Percentiles rank a stretch among this genome's conserved stretches.
phyloP scores from a whole-genome alignment of 2,329 filamentous ascomycete genomes.

The Alternaria dauci region DNA sequence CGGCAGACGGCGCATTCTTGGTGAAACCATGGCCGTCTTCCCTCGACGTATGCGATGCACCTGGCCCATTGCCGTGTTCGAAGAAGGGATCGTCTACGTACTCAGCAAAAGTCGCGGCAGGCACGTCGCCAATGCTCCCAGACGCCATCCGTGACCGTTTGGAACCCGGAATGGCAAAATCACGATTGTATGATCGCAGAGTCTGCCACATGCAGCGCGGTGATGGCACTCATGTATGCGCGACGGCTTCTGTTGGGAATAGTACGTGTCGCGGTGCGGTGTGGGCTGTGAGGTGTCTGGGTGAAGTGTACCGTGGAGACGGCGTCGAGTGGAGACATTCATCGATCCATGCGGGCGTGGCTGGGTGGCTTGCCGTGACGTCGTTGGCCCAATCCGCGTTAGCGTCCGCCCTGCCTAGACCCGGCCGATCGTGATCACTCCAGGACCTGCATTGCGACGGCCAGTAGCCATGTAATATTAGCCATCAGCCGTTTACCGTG shows the following conservation, averaged over 20 bases:
- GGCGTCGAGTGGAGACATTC: constrained; percentile 2
- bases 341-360: not conserved
- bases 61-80: constrained; percentile 15
- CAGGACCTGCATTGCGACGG: not conserved
- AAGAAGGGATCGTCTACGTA: constrained; percentile 53
- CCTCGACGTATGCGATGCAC: constrained; percentile 24
- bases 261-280: constrained; percentile 4
- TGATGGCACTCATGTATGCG: constrained; percentile 35
- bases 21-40: constrained; percentile 20
- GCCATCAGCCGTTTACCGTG: not conserved
- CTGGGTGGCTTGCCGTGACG: constrained; percentile 7
- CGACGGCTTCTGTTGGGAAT: constrained; percentile 1
- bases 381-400: not conserved
- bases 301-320: constrained; percentile 3
- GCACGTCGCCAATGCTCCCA: constrained; percentile 57
- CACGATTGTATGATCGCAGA: constrained; percentile 47
- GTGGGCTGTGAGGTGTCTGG: constrained; percentile 3
- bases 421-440: not conserved
- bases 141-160: constrained; percentile 56
- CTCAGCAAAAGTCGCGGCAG: constrained; percentile 62
- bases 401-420: not conserved
- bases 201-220: constrained; percentile 50
- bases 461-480: not conserved
- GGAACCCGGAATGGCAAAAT: constrained; percentile 51
- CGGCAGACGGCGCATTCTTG: constrained; percentile 26